Percentiles rank a stretch among this genome's conserved stretches.
phyloP scores from a whole-genome alignment of 2,329 filamentous ascomycete genomes.

The Aspergillus udagawae region DNA sequence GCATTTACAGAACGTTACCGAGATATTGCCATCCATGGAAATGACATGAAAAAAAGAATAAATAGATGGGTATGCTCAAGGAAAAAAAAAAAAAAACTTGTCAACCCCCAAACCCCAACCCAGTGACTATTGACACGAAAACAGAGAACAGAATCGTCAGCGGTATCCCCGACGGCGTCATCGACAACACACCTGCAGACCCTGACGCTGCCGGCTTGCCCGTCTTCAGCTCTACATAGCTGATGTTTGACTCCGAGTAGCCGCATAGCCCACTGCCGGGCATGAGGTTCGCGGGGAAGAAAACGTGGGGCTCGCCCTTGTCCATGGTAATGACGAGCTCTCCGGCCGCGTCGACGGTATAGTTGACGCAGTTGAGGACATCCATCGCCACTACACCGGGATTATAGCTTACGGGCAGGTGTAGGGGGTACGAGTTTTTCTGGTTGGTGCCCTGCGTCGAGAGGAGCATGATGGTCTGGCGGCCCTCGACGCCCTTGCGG shows the following conservation, averaged over 20 bases:
- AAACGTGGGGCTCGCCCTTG: slow-evolving; percentile 24
- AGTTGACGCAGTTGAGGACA: slow-evolving; percentile 21
- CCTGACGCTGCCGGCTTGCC: neutral
- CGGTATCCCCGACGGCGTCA: neutral
- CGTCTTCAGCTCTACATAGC: slow-evolving; percentile 1
- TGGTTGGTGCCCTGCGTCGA: slow-evolving; percentile 35
- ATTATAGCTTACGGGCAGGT: slow-evolving; percentile 21
- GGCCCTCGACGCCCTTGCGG: slow-evolving; percentile 40
- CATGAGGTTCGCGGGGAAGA: slow-evolving; percentile 22
- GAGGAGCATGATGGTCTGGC: slow-evolving; percentile 40
- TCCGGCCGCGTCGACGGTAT: slow-evolving; percentile 18
- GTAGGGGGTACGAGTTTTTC: slow-evolving; percentile 22
- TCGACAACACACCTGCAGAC: neutral
- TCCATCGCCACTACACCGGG: slow-evolving; percentile 20
- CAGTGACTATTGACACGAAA: neutral
- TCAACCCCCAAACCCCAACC: neutral
- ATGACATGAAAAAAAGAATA: neutral
- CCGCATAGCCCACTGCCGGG: slow-evolving; percentile 25
- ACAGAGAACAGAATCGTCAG: neutral
- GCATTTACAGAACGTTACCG: neutral
- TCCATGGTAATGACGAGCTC: slow-evolving; percentile 19
- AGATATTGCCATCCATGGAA: neutral
- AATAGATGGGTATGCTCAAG: neutral
- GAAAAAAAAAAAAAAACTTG: neutral
- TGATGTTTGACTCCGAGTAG: neutral